These are phyloP conservation scores for Blechomonas ayalai DNA, from an alignment of 208 protist genomes.

Conservation along the genomic window DNA sequence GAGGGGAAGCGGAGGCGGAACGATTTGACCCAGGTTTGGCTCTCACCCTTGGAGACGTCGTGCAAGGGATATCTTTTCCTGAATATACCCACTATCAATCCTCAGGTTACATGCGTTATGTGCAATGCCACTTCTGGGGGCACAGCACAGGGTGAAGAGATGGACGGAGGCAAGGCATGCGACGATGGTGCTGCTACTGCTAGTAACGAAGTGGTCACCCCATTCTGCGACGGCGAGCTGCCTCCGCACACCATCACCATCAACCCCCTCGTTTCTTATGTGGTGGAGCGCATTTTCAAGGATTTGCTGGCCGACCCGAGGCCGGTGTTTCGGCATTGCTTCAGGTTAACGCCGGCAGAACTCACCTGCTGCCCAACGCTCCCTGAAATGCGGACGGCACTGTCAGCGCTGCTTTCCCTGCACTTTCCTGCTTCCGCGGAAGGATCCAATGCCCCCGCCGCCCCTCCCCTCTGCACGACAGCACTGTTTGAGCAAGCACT, in stretches of 20 bases:
- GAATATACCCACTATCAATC: constrained; percentile 9
- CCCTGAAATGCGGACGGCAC: constrained; percentile 54
- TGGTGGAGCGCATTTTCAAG: constrained; percentile 68
- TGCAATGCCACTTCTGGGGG: not conserved
- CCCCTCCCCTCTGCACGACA: constrained; percentile 2
- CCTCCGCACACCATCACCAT: constrained; percentile 53
- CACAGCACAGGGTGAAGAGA: not conserved
- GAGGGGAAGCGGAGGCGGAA: not conserved
- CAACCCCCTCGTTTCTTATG: constrained; percentile 60
- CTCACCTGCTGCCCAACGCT: constrained; percentile 79
- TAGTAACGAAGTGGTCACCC: not conserved
- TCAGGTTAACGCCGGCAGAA: constrained; percentile 70
- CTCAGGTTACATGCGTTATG: constrained; percentile 4
- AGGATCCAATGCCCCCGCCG: not conserved
- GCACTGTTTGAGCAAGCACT: not conserved
- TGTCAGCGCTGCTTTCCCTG: constrained; percentile 30
- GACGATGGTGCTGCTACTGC: not conserved
- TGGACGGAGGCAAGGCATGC: not conserved
- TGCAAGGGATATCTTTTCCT: constrained; percentile 22
- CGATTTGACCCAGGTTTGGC: not conserved
- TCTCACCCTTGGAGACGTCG: constrained; percentile 7
- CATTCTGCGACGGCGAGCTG: not conserved
- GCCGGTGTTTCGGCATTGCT: constrained; percentile 68
- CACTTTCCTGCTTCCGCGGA: constrained; percentile 32
- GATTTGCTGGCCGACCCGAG: constrained; percentile 45